Evolutionary conservation across 441 rosid genomes (phyloP).

Genomic region (Eugenia klotzschiana): DNA sequence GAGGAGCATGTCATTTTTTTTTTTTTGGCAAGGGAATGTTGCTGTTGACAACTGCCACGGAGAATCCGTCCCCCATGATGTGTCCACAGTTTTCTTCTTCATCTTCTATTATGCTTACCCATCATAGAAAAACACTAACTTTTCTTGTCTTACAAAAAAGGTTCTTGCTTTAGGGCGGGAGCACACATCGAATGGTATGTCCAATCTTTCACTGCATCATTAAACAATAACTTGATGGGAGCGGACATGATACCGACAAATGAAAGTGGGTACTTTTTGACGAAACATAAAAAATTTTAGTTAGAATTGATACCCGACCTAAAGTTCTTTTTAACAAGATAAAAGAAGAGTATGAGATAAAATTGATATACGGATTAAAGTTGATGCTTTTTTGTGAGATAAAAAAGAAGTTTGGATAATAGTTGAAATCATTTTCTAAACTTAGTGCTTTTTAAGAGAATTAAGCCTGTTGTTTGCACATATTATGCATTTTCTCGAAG

Average conservation of each 20-base stretch:
- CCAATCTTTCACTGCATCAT: neutral
- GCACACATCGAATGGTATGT: neutral
- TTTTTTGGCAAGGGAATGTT: neutral
- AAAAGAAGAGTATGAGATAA: neutral
- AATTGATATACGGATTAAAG: neutral
- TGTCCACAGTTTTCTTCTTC: neutral
- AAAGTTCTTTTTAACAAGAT: neutral
- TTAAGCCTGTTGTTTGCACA: neutral
- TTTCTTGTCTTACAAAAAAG: neutral
- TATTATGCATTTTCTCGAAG: neutral
- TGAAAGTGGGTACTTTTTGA: neutral
- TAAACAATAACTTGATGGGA: neutral
- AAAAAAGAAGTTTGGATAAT: neutral
- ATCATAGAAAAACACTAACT: neutral
- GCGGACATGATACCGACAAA: neutral
- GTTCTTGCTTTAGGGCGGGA: fast-evolving
- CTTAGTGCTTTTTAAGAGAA: neutral
- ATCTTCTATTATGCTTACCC: neutral
- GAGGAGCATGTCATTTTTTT: too few relatives aligned
- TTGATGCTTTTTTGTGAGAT: neutral
- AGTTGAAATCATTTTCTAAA: neutral
- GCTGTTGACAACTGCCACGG: neutral
- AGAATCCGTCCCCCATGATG: neutral
- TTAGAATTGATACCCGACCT: neutral
- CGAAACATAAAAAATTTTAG: neutral